A percentile compares a stretch with the other conserved stretches of the same genome.
These are phyloP conservation scores for Kockovaella imperatae DNA, from an alignment of 768 basidiomycete species.

Conservation along the genomic window DNA sequence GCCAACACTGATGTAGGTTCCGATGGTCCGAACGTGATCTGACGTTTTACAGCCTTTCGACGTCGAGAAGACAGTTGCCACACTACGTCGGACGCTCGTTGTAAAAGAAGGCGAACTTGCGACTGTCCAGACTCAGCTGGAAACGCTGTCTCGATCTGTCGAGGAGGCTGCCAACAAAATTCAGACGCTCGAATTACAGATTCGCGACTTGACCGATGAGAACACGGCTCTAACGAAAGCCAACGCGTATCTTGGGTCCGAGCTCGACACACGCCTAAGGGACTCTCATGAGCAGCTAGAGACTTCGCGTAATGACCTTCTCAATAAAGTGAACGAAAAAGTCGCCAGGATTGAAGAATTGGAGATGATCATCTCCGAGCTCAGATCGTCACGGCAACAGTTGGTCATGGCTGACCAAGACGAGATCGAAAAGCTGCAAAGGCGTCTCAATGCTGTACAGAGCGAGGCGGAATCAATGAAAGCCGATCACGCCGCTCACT, in stretches of 20 bases:
- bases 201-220: neutral
- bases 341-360: constrained; percentile 23
- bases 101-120: constrained; percentile 24
- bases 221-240: constrained; percentile 5
- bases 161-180: constrained; percentile 3
- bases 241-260: neutral
- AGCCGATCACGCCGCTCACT: neutral
- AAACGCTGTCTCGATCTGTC: constrained; percentile 3
- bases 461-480: constrained; percentile 3
- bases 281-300: constrained; percentile 23
- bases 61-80: constrained; percentile 21
- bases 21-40: neutral
- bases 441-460: neutral
- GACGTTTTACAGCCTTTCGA: constrained; percentile 31
- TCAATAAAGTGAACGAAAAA: constrained; percentile 19
- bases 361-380: constrained; percentile 27
- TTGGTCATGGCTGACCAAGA: constrained; percentile 32
- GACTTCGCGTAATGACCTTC: constrained; percentile 20
- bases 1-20: too few species aligned
- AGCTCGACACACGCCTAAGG: constrained; percentile 10
- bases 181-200: constrained; percentile 1
- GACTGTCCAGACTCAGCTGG: constrained; percentile 9
- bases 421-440: constrained; percentile 7
- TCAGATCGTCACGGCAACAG: constrained; percentile 29
- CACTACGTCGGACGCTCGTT: constrained; percentile 18